Evolutionary conservation across 2,329 filamentous ascomycete species (phyloP).

Genomic region (Sclerotinia minor): DNA sequence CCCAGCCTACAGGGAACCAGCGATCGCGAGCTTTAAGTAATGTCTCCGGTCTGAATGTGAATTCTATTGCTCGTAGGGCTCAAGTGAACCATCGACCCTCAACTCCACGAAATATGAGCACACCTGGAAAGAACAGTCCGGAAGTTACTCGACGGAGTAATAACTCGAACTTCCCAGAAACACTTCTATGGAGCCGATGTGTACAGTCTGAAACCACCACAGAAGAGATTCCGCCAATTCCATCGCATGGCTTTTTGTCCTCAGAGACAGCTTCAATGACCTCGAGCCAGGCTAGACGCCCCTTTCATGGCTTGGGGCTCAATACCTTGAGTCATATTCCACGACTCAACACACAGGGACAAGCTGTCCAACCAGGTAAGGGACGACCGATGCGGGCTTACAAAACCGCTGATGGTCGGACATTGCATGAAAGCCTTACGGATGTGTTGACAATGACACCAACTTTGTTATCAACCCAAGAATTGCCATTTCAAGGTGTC

Average conservation of each 20-base stretch:
- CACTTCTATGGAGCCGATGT: conserved; percentile 36
- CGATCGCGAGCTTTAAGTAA: conserved; percentile 24
- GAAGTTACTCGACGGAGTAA: conserved; percentile 22
- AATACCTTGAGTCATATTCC: conserved; percentile 36
- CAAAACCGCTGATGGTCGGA: conserved; percentile 36
- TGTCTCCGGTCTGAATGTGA: conserved; percentile 23
- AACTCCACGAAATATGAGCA: conserved; percentile 13
- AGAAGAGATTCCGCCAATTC: conserved; percentile 41
- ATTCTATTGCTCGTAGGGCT: conserved; percentile 17
- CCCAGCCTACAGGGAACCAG: conserved; percentile 26
- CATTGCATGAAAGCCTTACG: conserved; percentile 38
- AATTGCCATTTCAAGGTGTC: conserved; percentile 27
- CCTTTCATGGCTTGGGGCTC: conserved; percentile 38
- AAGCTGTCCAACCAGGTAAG: conserved; percentile 21
- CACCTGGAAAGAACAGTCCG: conserved; percentile 9
- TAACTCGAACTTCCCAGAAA: conserved; percentile 34
- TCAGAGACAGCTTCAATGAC: conserved; percentile 40
- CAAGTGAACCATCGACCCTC: conserved; percentile 24
- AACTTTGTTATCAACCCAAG: conserved; percentile 32
- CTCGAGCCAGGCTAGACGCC: conserved; percentile 34
- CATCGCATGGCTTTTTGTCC: conserved; percentile 42
- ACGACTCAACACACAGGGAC: conserved; percentile 26
- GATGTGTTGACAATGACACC: conserved; percentile 36
- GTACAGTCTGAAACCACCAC: conserved; percentile 33
- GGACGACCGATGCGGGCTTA: conserved; percentile 34